Evolutionary conservation across 805 yeast species (phyloP).

Genomic region (Tetrapisispora fleetii): DNA sequence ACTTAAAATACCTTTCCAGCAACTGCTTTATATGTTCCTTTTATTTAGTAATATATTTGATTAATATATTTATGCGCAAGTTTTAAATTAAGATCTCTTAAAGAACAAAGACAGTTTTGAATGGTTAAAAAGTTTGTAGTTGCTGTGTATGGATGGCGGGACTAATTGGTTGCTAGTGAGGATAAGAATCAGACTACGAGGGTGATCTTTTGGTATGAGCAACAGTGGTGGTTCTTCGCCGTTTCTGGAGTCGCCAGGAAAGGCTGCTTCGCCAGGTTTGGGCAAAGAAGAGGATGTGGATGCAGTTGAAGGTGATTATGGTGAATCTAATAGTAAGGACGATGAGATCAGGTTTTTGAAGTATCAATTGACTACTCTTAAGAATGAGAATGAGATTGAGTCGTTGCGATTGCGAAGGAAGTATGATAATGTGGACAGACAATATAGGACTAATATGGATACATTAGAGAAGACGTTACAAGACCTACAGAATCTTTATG

Average conservation of each 20-base stretch:
- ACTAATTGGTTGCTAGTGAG: background rate
- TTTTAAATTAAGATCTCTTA: background rate
- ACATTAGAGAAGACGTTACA: slow-evolving; percentile 26
- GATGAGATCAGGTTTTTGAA: slow-evolving; percentile 25
- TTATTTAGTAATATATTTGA: too few species aligned
- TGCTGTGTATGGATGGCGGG: background rate
- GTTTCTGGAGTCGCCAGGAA: slow-evolving; percentile 29
- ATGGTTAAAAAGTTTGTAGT: background rate
- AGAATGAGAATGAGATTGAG: slow-evolving; percentile 32
- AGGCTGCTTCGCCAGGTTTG: slow-evolving; percentile 2
- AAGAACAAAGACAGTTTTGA: too few species aligned
- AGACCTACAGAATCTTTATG: slow-evolving; percentile 30
- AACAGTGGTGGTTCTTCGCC: slow-evolving; percentile 30
- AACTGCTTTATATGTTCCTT: background rate
- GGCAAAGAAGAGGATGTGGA: too few species aligned
- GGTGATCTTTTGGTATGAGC: slow-evolving; percentile 7
- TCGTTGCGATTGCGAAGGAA: slow-evolving; percentile 18
- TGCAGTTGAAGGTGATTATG: too few species aligned
- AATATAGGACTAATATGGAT: slow-evolving; percentile 27
- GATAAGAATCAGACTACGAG: too few species aligned
- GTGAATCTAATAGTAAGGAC: slow-evolving; percentile 6
- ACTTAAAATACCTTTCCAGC: background rate
- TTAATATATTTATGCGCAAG: background rate
- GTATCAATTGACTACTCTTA: slow-evolving; percentile 31
- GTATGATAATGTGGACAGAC: slow-evolving; percentile 17